Evolutionary conservation across 164 flowering plant genomes (phyloP).

Genomic region (Taxillus chinensis): DNA sequence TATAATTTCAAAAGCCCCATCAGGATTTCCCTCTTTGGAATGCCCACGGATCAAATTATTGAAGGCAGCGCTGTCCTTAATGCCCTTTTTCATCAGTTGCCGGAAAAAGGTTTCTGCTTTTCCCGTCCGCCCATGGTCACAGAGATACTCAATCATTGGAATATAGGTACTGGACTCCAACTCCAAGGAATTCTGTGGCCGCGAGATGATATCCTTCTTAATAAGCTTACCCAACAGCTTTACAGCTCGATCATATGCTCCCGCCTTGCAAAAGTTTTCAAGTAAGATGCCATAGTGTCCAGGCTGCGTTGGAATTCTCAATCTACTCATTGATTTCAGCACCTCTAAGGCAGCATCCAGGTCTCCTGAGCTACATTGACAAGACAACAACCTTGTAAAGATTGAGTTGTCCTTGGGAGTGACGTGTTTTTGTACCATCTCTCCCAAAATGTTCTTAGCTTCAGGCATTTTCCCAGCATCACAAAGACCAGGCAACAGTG

Average conservation of each 20-base stretch:
- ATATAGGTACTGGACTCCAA: constrained; percentile 70
- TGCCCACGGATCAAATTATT: constrained; percentile 74
- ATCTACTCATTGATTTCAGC: constrained; percentile 60
- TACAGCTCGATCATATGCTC: constrained; percentile 49
- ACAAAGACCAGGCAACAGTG: constrained; percentile 80
- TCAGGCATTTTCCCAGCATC: constrained; percentile 68
- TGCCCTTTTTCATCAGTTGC: constrained; percentile 77
- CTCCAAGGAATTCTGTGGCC: constrained; percentile 39
- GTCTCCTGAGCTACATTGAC: constrained; percentile 53
- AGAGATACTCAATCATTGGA: constrained; percentile 59
- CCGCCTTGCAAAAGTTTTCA: constrained; percentile 58
- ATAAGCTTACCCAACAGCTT: constrained; percentile 63
- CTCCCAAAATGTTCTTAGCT: constrained; percentile 42
- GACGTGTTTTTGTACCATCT: constrained; percentile 57
- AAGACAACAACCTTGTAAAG: constrained; percentile 44
- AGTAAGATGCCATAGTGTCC: constrained; percentile 87
- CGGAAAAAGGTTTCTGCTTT: constrained; percentile 64
- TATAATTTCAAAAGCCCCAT: constrained; percentile 54
- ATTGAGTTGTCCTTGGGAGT: constrained; percentile 67
- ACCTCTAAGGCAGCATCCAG: constrained; percentile 72
- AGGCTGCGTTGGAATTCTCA: constrained; percentile 69
- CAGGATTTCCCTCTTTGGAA: constrained; percentile 63
- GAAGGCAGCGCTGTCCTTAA: constrained; percentile 58
- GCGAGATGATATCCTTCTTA: constrained; percentile 62
- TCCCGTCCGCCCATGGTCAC: constrained; percentile 52